Evolutionary conservation across 2,329 filamentous ascomycete genomes (phyloP).

Genomic region (Pseudocercospora macadamiae): DNA sequence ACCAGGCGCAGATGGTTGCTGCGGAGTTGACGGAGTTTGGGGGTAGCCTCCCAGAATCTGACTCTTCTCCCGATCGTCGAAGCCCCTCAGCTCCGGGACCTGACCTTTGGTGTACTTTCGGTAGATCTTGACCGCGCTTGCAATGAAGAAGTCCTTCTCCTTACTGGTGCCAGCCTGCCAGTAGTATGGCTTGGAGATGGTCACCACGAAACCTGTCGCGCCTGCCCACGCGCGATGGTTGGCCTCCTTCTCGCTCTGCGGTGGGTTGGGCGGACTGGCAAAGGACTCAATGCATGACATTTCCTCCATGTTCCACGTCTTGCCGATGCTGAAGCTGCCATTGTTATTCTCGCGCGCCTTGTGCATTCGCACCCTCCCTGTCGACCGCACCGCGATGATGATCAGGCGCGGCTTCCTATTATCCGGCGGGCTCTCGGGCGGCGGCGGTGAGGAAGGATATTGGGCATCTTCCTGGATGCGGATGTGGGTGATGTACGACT

Average conservation of each 20-base stretch:
- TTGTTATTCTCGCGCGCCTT: slow-evolving; percentile 96
- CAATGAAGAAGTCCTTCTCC: slow-evolving; percentile 99
- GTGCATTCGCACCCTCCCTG: slow-evolving; percentile 90
- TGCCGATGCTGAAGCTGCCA: slow-evolving; percentile 93
- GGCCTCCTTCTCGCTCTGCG: slow-evolving; percentile 61
- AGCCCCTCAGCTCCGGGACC: slow-evolving; percentile 76
- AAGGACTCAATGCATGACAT: slow-evolving; percentile 82
- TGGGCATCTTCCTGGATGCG: slow-evolving; percentile 83
- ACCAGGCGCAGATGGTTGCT: slow-evolving; percentile 9
- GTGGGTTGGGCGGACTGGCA: slow-evolving; percentile 50
- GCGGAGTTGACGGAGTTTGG: slow-evolving; percentile 18
- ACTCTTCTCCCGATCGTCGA: slow-evolving; percentile 78
- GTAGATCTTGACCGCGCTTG: slow-evolving; percentile 93
- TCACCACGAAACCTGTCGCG: slow-evolving; percentile 82
- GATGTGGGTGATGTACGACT: slow-evolving; percentile 98
- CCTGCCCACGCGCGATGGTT: slow-evolving; percentile 75
- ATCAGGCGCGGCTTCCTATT: slow-evolving; percentile 89
- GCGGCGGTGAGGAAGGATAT: slow-evolving; percentile 81
- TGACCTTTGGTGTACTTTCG: slow-evolving; percentile 92
- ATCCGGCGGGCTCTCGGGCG: slow-evolving; percentile 71
- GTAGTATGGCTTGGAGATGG: slow-evolving; percentile 91
- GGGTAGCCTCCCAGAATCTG: slow-evolving; percentile 63
- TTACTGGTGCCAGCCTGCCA: slow-evolving; percentile 93
- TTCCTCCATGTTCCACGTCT: slow-evolving; percentile 97
- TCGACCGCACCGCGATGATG: slow-evolving; percentile 89